A percentile compares a stretch with the other conserved stretches of the same genome.
phyloP scores from a whole-genome alignment of 768 basidiomycete species.

The Termitomyces sp. region DNA sequence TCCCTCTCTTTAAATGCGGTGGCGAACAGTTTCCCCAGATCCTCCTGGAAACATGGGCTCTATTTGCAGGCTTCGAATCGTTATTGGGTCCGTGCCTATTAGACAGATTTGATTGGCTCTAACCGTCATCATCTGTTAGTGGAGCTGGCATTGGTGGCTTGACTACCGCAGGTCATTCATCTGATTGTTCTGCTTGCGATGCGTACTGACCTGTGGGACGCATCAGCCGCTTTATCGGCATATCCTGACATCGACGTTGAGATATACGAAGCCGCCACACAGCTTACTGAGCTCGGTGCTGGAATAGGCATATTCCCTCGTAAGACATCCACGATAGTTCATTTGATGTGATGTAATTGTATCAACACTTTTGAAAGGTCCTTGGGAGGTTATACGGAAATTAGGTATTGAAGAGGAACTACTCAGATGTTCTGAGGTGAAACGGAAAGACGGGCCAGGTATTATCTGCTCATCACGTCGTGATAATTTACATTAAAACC shows the following conservation, averaged over 20 bases:
- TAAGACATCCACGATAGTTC: slow-evolving; percentile 21
- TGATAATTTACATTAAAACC: slow-evolving; percentile 1
- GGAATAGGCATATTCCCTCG: slow-evolving; percentile 55
- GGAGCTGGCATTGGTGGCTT: slow-evolving; percentile 51
- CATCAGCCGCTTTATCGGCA: slow-evolving; percentile 36
- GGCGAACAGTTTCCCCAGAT: slow-evolving; percentile 7
- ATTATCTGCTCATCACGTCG: neutral
- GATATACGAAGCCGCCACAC: slow-evolving; percentile 47
- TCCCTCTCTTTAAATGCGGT: slow-evolving; percentile 8
- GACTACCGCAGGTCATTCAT: slow-evolving; percentile 32
- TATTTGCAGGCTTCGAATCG: slow-evolving; percentile 40
- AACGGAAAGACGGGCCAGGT: slow-evolving; percentile 39
- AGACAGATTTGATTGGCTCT: slow-evolving; percentile 12
- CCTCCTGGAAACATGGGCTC: slow-evolving; percentile 20
- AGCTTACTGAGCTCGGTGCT: slow-evolving; percentile 53
- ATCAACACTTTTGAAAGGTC: slow-evolving; percentile 23
- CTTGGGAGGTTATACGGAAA: slow-evolving; percentile 43
- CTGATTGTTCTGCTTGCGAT: neutral
- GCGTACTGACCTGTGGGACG: slow-evolving; percentile 3
- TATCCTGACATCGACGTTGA: slow-evolving; percentile 53
- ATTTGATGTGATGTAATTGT: neutral
- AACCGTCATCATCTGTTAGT: slow-evolving; percentile 26
- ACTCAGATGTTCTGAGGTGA: slow-evolving; percentile 30
- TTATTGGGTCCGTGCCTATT: slow-evolving; percentile 41
- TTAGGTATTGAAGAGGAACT: slow-evolving; percentile 44